Evolutionary conservation across 2,329 filamentous ascomycete genomes (phyloP).

Genomic region (Penicillium hordei): DNA sequence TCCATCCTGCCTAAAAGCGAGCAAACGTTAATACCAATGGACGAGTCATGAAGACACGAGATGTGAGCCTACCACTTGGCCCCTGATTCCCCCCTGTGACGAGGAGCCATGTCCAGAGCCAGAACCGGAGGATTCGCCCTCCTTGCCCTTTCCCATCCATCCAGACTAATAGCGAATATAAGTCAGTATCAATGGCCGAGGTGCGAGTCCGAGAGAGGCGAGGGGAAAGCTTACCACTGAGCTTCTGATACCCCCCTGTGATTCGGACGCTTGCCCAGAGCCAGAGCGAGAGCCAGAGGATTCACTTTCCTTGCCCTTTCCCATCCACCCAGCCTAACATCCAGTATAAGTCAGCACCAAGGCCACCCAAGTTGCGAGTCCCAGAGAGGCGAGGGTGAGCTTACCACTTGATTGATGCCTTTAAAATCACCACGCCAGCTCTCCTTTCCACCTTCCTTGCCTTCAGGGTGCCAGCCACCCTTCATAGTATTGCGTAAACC

Average conservation of each 20-base stretch:
- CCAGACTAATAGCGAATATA: slow-evolving; percentile 47
- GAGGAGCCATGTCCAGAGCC: background rate
- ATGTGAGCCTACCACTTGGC: slow-evolving; percentile 50
- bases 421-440: slow-evolving; percentile 58
- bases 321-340: slow-evolving; percentile 58
- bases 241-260: background rate
- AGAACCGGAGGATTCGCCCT: slow-evolving; percentile 32
- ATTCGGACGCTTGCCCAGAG: background rate
- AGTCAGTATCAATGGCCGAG: slow-evolving; percentile 16
- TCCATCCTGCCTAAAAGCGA: slow-evolving; percentile 54
- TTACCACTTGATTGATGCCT: slow-evolving; percentile 58
- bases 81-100: background rate
- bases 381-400: slow-evolving; percentile 18
- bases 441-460: slow-evolving; percentile 53
- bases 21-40: slow-evolving; percentile 17
- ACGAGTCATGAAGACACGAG: slow-evolving; percentile 6
- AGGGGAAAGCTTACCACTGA: slow-evolving; percentile 46
- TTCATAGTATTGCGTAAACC: slow-evolving; percentile 51
- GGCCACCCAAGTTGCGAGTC: slow-evolving; percentile 2
- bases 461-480: slow-evolving; percentile 56
- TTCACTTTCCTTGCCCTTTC: slow-evolving; percentile 52
- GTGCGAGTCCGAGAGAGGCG: slow-evolving; percentile 1
- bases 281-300: slow-evolving; percentile 26
- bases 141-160: slow-evolving; percentile 58
- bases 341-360: slow-evolving; percentile 16